phyloP scores from a whole-genome alignment of 129 eudicot genomes.

The Mikania micrantha region DNA sequence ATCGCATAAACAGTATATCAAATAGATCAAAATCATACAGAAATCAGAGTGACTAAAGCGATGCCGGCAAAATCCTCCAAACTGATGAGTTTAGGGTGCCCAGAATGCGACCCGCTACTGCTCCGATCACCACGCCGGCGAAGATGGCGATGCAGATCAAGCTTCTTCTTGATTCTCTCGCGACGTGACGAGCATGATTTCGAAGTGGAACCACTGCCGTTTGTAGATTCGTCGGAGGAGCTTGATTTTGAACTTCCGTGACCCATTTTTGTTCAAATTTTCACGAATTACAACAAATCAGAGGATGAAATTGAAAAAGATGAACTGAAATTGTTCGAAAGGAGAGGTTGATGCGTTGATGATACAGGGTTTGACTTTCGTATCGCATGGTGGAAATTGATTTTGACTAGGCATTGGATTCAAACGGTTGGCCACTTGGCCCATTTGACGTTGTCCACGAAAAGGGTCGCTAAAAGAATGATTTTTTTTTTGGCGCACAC shows the following conservation, averaged over 20 bases:
- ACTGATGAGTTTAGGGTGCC: conserved; percentile 32
- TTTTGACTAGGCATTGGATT: background rate
- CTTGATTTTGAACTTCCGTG: conserved; percentile 50
- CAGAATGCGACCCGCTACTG: conserved; percentile 5
- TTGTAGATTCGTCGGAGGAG: conserved; percentile 37
- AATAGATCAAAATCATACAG: conserved; percentile 28
- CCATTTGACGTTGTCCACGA: background rate
- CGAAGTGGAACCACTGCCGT: conserved; percentile 17
- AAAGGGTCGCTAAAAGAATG: background rate
- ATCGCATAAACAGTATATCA: background rate
- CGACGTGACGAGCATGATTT: conserved; percentile 26
- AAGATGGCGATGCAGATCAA: conserved; percentile 38
- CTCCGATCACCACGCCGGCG: conserved; percentile 18
- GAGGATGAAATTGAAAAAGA: background rate
- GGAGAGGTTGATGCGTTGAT: conserved; percentile 5
- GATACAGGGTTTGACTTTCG: conserved; percentile 8
- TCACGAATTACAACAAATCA: background rate
- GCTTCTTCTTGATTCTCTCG: conserved; percentile 39
- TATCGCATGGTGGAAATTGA: conserved; percentile 11
- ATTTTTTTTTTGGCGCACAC: background rate
- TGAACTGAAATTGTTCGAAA: background rate
- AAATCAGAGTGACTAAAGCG: conserved; percentile 56
- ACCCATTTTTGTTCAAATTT: conserved; percentile 41
- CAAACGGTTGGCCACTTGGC: background rate
- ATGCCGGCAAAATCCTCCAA: conserved; percentile 82